Evolutionary conservation across 305 asterid genomes (phyloP), one percentile per base, ranked within the genome.

Genomic region (Fraxinus greggii): DNA sequence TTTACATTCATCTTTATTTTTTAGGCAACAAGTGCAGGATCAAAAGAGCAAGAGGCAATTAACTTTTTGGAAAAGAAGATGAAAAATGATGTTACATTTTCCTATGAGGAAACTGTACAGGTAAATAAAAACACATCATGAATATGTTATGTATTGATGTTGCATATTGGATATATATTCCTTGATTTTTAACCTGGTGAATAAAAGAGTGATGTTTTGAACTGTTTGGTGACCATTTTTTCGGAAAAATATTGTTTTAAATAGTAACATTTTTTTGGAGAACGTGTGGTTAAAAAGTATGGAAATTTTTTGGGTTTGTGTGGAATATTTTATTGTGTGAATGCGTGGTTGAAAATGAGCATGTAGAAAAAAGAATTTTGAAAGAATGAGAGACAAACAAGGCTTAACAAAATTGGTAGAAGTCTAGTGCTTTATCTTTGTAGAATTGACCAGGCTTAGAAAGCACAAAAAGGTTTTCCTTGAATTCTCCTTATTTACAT

Each of bases 41-140:
- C 93, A 32, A 96, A 96, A 89, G 99, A 96, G 83, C 99, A 96
- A 90, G 99, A 96, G 86, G 98, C 99, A 70, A 90, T 96, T 79
- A 96, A 96, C 81, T 96, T 96, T 86, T 83, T 96, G 83, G 99
- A 96, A 87, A 96, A 96, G 94, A 96, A 96, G 89, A 96, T 96
- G 99, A 96, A 96, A 88, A 93, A 92, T 78, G 97, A 93, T 75
- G 98, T 97, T 21, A 92, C 97, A 51, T 93, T 96, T 88, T 81
- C 99, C 72, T 96, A 89, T 54, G 98, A 93, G n/a, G 99, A 96
- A 89, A 96, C 99, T 2, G 97, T 96, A 63, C 99, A 94, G 99
- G 99, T 93, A 90, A 86, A 83, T 35, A 19, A n/a, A 79, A 69
- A 23, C 9, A 13, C 75, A 69, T 19, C 17, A 29, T 69, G 10